phyloP scores from a whole-genome alignment of 2,329 filamentous ascomycete genomes.

The Xylariaceae sp. region DNA sequence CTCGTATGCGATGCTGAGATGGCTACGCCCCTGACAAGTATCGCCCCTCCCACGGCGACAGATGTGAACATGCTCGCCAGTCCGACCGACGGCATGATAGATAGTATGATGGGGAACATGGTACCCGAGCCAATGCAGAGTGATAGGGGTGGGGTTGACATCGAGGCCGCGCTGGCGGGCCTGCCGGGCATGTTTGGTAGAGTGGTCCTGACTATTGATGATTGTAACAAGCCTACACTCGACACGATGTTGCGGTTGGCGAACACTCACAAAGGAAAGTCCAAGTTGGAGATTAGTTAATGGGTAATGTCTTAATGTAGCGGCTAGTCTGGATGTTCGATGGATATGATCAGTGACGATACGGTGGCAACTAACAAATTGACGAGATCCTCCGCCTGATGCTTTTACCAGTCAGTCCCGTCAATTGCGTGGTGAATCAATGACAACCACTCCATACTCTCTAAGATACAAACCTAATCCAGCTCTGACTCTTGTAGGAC shows the following conservation, averaged over 20 bases:
- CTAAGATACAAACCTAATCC: no score
- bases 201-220: slow-evolving; percentile 11
- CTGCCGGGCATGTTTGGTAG: slow-evolving; percentile 25
- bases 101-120: neutral
- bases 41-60: neutral
- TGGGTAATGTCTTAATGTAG: no score
- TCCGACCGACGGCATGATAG: neutral
- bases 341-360: no score
- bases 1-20: neutral
- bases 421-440: no score
- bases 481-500: slow-evolving; percentile 1
- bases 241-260: slow-evolving; percentile 8
- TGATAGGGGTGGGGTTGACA: neutral
- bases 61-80: neutral
- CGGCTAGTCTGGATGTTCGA: no score
- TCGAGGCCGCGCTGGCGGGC: neutral
- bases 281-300: slow-evolving; percentile 21
- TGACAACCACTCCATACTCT: no score
- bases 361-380: no score
- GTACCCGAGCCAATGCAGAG: neutral
- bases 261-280: slow-evolving; percentile 6
- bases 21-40: neutral
- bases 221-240: slow-evolving; percentile 13
- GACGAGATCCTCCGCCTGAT: no score
- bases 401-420: no score